Percentiles rank a stretch among this genome's conserved stretches.
Conservation (phyloP, 176 grass and related monocot genomes). For the Cymbopogon citratus region DNA sequence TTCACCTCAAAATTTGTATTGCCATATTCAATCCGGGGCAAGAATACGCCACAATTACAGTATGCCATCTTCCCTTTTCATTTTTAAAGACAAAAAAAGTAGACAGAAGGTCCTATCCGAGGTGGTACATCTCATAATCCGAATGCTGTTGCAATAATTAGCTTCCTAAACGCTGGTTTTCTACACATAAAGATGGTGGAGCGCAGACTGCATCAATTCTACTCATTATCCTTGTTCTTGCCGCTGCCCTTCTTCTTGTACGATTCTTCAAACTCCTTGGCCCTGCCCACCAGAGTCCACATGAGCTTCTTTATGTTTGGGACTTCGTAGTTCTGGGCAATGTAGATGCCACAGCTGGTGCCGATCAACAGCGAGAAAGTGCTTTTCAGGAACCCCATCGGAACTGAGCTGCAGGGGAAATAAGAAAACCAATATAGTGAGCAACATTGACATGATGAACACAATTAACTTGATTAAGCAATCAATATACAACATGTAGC, state of each 20-base stretch:
- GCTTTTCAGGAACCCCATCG: constrained; percentile 59
- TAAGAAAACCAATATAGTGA: not conserved
- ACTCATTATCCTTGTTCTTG: constrained; percentile 35
- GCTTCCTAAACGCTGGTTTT: not conserved
- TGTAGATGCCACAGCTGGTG: constrained; percentile 59
- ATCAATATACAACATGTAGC: not conserved
- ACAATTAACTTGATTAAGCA: not conserved
- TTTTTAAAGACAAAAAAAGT: not conserved
- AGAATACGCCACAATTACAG: not conserved
- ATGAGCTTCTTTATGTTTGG: constrained; percentile 57
- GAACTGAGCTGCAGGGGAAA: constrained; percentile 16
- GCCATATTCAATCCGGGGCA: not conserved
- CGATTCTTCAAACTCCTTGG: constrained; percentile 45
- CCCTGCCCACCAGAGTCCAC: constrained; percentile 24
- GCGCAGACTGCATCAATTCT: not conserved
- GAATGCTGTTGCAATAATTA: not conserved
- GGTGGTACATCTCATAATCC: not conserved
- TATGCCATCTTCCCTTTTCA: not conserved
- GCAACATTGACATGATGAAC: not conserved
- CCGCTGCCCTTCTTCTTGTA: constrained; percentile 43
- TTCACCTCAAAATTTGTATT: not conserved
- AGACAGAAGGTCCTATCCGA: not conserved
- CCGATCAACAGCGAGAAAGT: constrained; percentile 61
- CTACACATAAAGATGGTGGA: no score
- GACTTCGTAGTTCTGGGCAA: constrained; percentile 76